Percentiles rank a stretch among this genome's conserved stretches.
phyloP scores from a whole-genome alignment of 2,329 filamentous ascomycete genomes.

The Ophiostoma tasmaniense region DNA sequence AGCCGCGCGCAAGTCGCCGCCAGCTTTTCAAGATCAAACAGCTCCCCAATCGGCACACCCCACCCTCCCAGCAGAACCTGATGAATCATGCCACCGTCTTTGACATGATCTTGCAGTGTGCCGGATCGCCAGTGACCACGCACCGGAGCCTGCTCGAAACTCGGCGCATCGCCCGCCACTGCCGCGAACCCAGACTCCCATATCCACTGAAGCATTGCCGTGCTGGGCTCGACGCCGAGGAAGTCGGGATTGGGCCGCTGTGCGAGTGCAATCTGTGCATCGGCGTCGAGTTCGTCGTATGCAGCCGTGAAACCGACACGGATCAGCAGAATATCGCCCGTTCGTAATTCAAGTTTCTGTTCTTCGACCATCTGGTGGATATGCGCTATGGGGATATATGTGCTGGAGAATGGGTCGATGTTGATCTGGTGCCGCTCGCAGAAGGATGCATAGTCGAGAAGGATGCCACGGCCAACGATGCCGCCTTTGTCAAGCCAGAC shows the following conservation, averaged over 20 bases:
- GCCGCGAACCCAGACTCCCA: slow-evolving; percentile 39
- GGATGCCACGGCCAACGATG: background rate
- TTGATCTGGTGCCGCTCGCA: slow-evolving; percentile 13
- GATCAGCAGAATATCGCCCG: background rate
- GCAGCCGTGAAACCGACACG: background rate
- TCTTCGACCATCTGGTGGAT: slow-evolving; percentile 27
- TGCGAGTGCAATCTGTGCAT: background rate
- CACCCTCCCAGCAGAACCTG: background rate
- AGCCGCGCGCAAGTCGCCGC: background rate
- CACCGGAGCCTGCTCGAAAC: background rate
- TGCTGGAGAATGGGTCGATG: slow-evolving; percentile 17
- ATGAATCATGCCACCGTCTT: background rate
- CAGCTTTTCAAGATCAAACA: background rate
- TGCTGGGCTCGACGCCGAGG: slow-evolving; percentile 33
- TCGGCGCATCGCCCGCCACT: slow-evolving; percentile 33
- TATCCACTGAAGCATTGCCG: slow-evolving; percentile 34
- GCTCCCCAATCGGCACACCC: background rate
- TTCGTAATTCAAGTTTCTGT: background rate
- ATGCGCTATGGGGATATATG: slow-evolving; percentile 23
- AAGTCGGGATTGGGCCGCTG: background rate
- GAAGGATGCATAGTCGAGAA: background rate
- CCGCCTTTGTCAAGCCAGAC: background rate
- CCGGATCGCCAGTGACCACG: background rate
- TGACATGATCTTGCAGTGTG: background rate
- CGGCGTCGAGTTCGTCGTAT: background rate